Percentiles rank a stretch among this genome's conserved stretches.
phyloP scores from a whole-genome alignment of 2,329 filamentous ascomycete species.

The Ophiosphaerella narmari region DNA sequence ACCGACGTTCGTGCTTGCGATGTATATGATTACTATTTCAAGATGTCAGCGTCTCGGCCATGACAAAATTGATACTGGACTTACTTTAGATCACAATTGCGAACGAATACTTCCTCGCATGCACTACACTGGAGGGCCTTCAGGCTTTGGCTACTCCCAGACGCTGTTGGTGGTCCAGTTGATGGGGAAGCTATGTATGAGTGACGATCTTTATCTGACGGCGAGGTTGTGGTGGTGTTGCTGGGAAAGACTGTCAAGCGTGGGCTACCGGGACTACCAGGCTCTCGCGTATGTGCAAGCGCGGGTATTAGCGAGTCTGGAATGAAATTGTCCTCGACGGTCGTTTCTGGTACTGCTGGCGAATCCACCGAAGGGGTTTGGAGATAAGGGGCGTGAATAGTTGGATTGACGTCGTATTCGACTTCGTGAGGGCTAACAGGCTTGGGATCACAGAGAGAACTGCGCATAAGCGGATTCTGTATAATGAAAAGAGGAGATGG shows the following conservation, averaged over 20 bases:
- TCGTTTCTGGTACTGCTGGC: neutral
- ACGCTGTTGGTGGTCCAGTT: neutral
- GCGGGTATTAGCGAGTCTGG: neutral
- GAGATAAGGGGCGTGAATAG: slow-evolving; percentile 1
- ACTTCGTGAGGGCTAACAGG: slow-evolving; percentile 4
- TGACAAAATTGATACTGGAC: neutral
- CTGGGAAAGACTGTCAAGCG: neutral
- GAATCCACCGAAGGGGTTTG: neutral
- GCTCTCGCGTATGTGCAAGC: neutral
- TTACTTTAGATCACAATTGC: slow-evolving; percentile 1
- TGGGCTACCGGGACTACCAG: neutral
- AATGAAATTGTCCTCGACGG: neutral
- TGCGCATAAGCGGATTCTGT: neutral
- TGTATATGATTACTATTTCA: neutral
- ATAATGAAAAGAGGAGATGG: neutral
- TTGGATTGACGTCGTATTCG: neutral
- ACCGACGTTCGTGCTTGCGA: slow-evolving; percentile 1
- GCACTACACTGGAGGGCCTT: neutral
- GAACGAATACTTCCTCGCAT: neutral
- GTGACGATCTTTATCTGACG: neutral
- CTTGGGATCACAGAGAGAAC: neutral
- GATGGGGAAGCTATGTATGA: neutral
- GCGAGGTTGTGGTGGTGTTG: neutral
- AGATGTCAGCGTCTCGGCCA: neutral
- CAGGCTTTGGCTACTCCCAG: neutral